Base-by-base conservation (phyloP, 1,284 basidiomycete genomes). In the Somion occarium region DNA sequence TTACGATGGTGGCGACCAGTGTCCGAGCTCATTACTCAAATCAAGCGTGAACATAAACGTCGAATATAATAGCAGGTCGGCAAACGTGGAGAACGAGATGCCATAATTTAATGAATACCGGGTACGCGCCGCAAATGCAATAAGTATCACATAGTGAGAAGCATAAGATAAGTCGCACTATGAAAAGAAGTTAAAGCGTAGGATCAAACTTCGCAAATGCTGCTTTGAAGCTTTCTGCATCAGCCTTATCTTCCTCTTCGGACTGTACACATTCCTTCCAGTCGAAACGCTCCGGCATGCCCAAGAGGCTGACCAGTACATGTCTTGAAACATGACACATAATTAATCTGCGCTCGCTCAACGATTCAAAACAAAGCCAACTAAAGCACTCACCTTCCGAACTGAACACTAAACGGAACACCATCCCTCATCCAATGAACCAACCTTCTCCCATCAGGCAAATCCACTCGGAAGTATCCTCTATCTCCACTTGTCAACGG, bases 391-490 rank as follows among this genome's bases (percentile, higher is more conserved):
- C 61, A 94, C 93, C 94, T 82, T 52, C 93, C 94, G 69, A 97
- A 98, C 66, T 97, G 93, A 48, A 98, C 73, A 58, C 86, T 86
- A 63, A 98, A 98, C 45, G 86, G 85, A 38, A 80, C 73, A 44
- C 85, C 78, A 24, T 84, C 80, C 62, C 84, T 83, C 61, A 97
- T 82, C 54, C 93, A 67, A 70, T 96, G 91, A 24, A 97, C 83
- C 72, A 97, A 73, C 68, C 80, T 87, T 55, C 76, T 75, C n/a
- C 93, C 93, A 58, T 88, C 83, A 0, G 95, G 94, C 46, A 96
- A 71, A 61, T 96, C 92, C 3, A 97, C 88, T 57, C 83, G 83
- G 74, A 97, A 96, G 69, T 95, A 96, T 53, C 88, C 84, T 51
- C 83, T 80, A 45, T 70, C 69, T 5, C 78, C 80, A 51, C 71